Evolutionary conservation across 768 basidiomycete species (phyloP).

Genomic region (Pluteus cervinus): DNA sequence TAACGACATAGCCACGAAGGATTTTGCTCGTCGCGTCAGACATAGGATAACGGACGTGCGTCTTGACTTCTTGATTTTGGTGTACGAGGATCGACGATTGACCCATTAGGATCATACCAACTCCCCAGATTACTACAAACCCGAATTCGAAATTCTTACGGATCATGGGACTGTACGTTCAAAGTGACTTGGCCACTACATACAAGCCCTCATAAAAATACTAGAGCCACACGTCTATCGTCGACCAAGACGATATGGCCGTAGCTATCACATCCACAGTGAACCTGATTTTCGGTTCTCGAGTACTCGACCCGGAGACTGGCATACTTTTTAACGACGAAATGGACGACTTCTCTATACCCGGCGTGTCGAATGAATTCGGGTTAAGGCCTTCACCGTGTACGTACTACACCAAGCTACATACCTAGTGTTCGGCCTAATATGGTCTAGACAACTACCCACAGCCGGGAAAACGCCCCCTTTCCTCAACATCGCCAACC

Average conservation of each 20-base stretch:
- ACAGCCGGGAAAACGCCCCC: conserved; percentile 78
- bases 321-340: conserved; percentile 91
- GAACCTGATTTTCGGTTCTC: conserved; percentile 86
- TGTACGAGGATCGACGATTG: background rate
- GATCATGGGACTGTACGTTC: conserved; percentile 83
- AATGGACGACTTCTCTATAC: conserved; percentile 93
- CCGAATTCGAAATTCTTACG: conserved; percentile 65
- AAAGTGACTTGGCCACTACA: background rate
- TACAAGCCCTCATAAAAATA: background rate
- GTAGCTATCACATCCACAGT: conserved; percentile 85
- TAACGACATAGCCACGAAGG: conserved; percentile 59
- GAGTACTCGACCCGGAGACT: conserved; percentile 79
- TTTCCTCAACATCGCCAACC: conserved; percentile 79
- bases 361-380: conserved; percentile 78
- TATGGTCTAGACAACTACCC: conserved; percentile 74
- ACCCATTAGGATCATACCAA: conserved; percentile 72
- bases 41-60: conserved; percentile 79
- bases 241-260: conserved; percentile 84
- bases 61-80: conserved; percentile 8
- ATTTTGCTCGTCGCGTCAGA: conserved; percentile 55
- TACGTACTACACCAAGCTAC: conserved; percentile 23
- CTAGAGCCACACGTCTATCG: conserved; percentile 78
- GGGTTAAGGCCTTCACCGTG: conserved; percentile 81
- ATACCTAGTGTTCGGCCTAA: background rate
- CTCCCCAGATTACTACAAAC: conserved; percentile 74